A percentile compares a stretch with the other conserved stretches of the same genome.
Evolutionary conservation across 2,329 filamentous ascomycete species (phyloP).

Genomic region (Geosmithia putterillii): DNA sequence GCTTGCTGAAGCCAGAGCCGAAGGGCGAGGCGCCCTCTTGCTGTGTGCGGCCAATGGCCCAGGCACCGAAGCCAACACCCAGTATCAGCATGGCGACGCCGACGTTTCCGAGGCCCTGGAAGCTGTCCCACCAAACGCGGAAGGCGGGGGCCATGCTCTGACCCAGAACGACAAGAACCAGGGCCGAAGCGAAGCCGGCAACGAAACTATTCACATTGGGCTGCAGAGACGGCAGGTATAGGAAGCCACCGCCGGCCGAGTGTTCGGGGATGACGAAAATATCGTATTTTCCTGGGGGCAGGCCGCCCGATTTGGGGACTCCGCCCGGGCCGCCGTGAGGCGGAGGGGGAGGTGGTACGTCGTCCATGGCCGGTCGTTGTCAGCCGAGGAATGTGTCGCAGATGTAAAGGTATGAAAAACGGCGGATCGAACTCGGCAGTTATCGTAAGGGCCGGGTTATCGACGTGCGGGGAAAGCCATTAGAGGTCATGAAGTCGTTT

Average conservation of each 20-base stretch:
- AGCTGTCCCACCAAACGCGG: conserved; percentile 58
- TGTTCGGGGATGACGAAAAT: conserved; percentile 95
- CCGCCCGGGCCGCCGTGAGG: conserved; percentile 79
- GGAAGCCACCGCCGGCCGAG: conserved; percentile 75
- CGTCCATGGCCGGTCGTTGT: conserved; percentile 24
- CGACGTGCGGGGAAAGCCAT: neutral
- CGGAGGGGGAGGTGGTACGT: conserved; percentile 66
- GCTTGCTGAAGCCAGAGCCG: conserved; percentile 1
- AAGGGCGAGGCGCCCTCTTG: conserved; percentile 9
- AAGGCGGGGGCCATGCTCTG: conserved; percentile 62
- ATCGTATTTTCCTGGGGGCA: conserved; percentile 87
- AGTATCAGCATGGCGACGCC: conserved; percentile 62
- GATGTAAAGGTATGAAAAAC: neutral
- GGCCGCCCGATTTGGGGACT: conserved; percentile 55
- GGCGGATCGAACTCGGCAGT: neutral
- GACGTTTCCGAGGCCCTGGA: conserved; percentile 59
- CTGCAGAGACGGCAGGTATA: conserved; percentile 84
- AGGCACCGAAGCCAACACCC: conserved; percentile 64
- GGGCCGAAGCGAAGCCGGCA: conserved; percentile 68
- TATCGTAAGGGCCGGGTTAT: conserved; percentile 1
- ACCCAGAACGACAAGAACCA: conserved; percentile 62
- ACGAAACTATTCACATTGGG: conserved; percentile 85
- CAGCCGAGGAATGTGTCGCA: neutral
- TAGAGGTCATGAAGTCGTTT: conserved; percentile 1
- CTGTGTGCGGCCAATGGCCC: conserved; percentile 41